These are phyloP conservation scores for Chrysoporthe deuterocubensis DNA, from an alignment of 2,329 filamentous ascomycete species.

Conservation along the genomic window DNA sequence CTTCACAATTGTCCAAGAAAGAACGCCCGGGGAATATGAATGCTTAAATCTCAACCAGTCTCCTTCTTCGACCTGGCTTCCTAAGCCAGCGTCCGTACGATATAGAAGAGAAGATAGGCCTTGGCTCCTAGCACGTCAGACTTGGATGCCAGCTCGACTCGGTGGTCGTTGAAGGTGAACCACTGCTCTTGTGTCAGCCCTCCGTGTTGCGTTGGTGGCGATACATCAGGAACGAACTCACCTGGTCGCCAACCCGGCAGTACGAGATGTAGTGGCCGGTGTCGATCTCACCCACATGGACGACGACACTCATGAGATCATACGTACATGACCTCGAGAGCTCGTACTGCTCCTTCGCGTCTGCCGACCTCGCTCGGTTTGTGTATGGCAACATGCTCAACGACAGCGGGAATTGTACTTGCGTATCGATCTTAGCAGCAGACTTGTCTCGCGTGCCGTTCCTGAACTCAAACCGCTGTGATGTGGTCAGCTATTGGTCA, in stretches of 20 bases:
- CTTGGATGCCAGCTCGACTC: constrained; percentile 81
- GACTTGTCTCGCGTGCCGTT: constrained; percentile 66
- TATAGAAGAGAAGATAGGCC: constrained; percentile 91
- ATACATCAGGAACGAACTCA: constrained; percentile 35
- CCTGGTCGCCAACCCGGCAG: constrained; percentile 76
- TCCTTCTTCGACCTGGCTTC: constrained; percentile 6
- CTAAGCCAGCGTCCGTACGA: constrained; percentile 63
- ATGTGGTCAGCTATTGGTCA: background rate
- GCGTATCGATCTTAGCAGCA: constrained; percentile 85
- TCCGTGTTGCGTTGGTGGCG: background rate
- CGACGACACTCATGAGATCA: constrained; percentile 86
- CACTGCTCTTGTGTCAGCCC: constrained; percentile 57
- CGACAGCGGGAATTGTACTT: constrained; percentile 81
- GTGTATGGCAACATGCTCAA: constrained; percentile 93
- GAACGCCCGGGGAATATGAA: constrained; percentile 8
- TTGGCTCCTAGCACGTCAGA: constrained; percentile 84
- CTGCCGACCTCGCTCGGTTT: constrained; percentile 61
- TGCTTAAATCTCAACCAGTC: constrained; percentile 16
- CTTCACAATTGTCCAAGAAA: constrained; percentile 14
- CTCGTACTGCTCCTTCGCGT: constrained; percentile 56
- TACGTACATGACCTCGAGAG: constrained; percentile 74
- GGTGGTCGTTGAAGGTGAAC: constrained; percentile 96
- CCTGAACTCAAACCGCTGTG: constrained; percentile 73
- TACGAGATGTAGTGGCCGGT: constrained; percentile 94
- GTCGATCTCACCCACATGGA: constrained; percentile 91